phyloP scores from a whole-genome alignment of 2,329 filamentous ascomycete species.

The Cercospora zeae-maydis region DNA sequence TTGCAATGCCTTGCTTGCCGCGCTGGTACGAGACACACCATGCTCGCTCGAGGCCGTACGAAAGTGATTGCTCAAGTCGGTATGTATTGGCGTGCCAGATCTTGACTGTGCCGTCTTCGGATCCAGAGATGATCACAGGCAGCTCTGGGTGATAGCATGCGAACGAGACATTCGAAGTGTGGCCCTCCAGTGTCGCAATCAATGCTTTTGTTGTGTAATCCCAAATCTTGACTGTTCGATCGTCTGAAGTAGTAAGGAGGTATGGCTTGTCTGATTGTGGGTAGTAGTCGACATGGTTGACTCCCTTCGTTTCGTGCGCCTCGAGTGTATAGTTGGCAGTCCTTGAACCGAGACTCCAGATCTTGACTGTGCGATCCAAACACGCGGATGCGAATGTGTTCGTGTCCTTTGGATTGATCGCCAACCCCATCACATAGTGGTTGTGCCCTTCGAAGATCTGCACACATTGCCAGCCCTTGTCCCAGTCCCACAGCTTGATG shows the following conservation, averaged over 20 bases:
- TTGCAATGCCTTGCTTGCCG: conserved; percentile 87
- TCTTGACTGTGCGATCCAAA: conserved; percentile 93
- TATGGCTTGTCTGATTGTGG: conserved; percentile 71
- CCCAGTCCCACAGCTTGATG: conserved; percentile 99
- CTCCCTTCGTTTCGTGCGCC: conserved; percentile 93
- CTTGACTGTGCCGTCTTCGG: conserved; percentile 94
- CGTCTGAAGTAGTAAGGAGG: conserved; percentile 92
- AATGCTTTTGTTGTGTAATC: conserved; percentile 97
- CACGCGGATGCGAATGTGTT: conserved; percentile 66
- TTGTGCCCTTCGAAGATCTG: conserved; percentile 95
- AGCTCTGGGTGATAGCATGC: conserved; percentile 97
- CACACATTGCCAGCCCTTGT: conserved; percentile 96
- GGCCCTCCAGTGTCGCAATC: conserved; percentile 92
- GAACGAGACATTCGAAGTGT: conserved; percentile 97
- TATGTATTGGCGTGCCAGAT: conserved; percentile 99
- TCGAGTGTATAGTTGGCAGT: conserved; percentile 95
- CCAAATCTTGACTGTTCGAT: conserved; percentile 96
- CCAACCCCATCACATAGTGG: conserved; percentile 94
- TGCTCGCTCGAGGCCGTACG: conserved; percentile 90
- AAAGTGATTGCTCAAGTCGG: conserved; percentile 89
- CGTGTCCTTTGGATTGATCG: conserved; percentile 96
- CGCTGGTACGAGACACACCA: conserved; percentile 98
- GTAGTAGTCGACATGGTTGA: conserved; percentile 93
- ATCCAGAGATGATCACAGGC: conserved; percentile 95
- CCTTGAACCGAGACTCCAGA: conserved; percentile 92